Evolutionary conservation across 345 rosid genomes (phyloP).

Genomic region (Aethionema arabicum): DNA sequence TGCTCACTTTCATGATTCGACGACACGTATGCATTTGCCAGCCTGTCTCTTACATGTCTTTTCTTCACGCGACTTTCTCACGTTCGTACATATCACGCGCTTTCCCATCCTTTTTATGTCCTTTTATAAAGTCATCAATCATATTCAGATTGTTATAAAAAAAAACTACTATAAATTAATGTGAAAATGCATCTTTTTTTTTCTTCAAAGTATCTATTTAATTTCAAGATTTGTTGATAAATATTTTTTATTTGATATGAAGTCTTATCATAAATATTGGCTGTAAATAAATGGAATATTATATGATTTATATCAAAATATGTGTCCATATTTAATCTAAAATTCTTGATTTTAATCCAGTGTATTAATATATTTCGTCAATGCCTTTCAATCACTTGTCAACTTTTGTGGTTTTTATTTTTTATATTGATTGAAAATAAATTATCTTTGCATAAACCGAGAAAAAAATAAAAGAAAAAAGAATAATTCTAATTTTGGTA

Average conservation of each 20-base stretch:
- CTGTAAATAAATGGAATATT: background rate
- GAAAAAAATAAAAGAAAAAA: slow-evolving; percentile 15
- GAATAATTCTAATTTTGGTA: slow-evolving; percentile 28
- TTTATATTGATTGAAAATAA: background rate
- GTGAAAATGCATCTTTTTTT: background rate
- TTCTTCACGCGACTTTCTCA: slow-evolving; percentile 25
- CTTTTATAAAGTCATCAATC: background rate
- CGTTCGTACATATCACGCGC: slow-evolving; percentile 23
- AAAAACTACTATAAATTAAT: background rate
- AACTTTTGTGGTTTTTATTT: background rate
- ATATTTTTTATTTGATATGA: background rate
- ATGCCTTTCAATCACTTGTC: slow-evolving; percentile 22
- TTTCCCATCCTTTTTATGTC: background rate
- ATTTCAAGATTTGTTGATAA: too few species aligned
- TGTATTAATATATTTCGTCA: background rate
- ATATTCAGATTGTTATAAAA: too few species aligned
- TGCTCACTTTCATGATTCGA: slow-evolving; percentile 27
- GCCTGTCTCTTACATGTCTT: slow-evolving; percentile 25
- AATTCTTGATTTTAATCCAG: background rate
- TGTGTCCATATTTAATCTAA: background rate
- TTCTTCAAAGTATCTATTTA: too few species aligned
- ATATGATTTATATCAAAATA: background rate
- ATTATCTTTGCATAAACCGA: slow-evolving; percentile 10
- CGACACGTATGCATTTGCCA: slow-evolving; percentile 29
- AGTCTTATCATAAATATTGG: background rate